phyloP scores from a whole-genome alignment of 805 yeast species.

The Ogataea trehaloabstinens region DNA sequence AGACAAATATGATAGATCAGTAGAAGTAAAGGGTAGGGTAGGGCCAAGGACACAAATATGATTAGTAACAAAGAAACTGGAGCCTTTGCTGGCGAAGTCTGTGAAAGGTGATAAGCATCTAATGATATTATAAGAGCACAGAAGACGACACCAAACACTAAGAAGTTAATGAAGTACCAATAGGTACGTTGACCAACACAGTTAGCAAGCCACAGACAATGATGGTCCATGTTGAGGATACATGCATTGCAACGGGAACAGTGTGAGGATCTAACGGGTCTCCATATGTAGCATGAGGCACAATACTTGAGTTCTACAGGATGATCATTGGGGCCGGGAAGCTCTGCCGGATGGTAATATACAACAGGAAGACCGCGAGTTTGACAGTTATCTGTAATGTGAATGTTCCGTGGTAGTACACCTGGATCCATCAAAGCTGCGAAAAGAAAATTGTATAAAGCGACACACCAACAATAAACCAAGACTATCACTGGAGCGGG shows the following conservation, averaged over 20 bases:
- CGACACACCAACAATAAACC: constrained; percentile 54
- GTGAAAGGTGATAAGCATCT: constrained; percentile 28
- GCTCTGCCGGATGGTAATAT: constrained; percentile 46
- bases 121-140: constrained; percentile 28
- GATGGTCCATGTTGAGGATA: constrained; percentile 60
- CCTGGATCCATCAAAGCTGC: constrained; percentile 73
- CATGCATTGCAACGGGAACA: constrained; percentile 71
- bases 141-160: constrained; percentile 37
- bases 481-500: constrained; percentile 58
- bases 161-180: constrained; percentile 53
- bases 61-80: constrained; percentile 53
- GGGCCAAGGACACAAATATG: constrained; percentile 42
- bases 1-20: constrained; percentile 53
- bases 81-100: constrained; percentile 18
- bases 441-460: constrained; percentile 46
- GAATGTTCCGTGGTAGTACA: constrained; percentile 62
- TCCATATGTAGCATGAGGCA: constrained; percentile 65
- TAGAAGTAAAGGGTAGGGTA: constrained; percentile 57
- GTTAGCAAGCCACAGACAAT: constrained; percentile 63
- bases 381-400: constrained; percentile 42
- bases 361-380: constrained; percentile 49
- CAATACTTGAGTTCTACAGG: constrained; percentile 45
- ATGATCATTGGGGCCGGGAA: constrained; percentile 40
- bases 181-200: constrained; percentile 78
- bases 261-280: constrained; percentile 75